Evolutionary conservation across 306 rosid species (phyloP).

Genomic region (Myrica gale): DNA sequence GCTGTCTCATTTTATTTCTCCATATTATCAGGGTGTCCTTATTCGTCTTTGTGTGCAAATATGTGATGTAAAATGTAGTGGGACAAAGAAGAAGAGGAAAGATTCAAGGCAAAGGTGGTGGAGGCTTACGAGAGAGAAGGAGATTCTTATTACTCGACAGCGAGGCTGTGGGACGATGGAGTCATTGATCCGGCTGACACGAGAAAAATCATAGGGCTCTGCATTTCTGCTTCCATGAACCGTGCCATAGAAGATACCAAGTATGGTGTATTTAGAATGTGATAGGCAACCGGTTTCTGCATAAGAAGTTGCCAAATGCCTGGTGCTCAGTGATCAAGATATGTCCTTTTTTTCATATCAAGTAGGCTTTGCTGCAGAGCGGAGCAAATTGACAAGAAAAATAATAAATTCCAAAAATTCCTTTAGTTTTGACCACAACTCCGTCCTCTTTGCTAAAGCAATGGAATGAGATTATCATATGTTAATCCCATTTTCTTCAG

Average conservation of each 20-base stretch:
- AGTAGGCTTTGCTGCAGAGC: background rate
- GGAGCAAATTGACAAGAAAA: background rate
- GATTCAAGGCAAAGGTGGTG: slow-evolving; percentile 66
- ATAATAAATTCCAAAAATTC: no score
- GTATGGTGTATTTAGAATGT: slow-evolving; percentile 94
- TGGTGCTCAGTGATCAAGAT: slow-evolving; percentile 13
- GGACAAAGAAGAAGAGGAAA: slow-evolving; percentile 86
- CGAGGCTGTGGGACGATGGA: slow-evolving; percentile 96
- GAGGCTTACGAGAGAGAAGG: slow-evolving; percentile 87
- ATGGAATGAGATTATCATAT: no score
- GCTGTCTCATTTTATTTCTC: background rate
- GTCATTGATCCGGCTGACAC: slow-evolving; percentile 96
- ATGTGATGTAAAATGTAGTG: slow-evolving; percentile 46
- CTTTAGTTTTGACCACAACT: no score
- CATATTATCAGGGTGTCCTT: slow-evolving; percentile 13
- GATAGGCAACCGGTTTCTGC: slow-evolving; percentile 22
- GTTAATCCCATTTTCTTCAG: no score
- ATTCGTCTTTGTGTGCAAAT: slow-evolving; percentile 7
- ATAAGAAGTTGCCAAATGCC: slow-evolving; percentile 9
- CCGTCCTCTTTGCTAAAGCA: no score
- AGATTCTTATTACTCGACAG: slow-evolving; percentile 86
- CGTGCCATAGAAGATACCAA: slow-evolving; percentile 65
- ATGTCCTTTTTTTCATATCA: background rate
- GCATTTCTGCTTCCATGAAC: slow-evolving; percentile 73
- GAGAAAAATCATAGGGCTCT: slow-evolving; percentile 71